A percentile compares a stretch with the other conserved stretches of the same genome.
phyloP scores from a whole-genome alignment of 257 asterid species.

The Jacaranda mimosifolia region DNA sequence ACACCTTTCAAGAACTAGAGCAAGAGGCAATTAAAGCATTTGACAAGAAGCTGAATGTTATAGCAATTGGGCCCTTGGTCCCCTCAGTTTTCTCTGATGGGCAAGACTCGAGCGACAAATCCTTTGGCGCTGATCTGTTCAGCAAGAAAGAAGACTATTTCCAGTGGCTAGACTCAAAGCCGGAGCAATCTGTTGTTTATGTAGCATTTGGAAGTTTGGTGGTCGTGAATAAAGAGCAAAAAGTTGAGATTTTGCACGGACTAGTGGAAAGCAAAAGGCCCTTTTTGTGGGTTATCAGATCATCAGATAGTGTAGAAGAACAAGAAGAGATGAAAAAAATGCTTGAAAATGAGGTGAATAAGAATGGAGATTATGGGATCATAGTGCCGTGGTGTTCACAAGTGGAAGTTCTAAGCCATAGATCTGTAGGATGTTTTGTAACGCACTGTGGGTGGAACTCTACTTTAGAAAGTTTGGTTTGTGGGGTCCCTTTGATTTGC shows the following conservation, averaged over 20 bases:
- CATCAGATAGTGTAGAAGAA: slow-evolving; percentile 36
- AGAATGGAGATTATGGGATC: slow-evolving; percentile 46
- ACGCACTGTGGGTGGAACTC: slow-evolving; percentile 87
- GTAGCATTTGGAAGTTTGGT: slow-evolving; percentile 66
- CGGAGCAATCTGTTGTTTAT: slow-evolving; percentile 55
- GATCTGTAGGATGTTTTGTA: slow-evolving; percentile 60
- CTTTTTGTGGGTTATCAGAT: slow-evolving; percentile 57
- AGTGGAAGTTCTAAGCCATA: slow-evolving; percentile 56
- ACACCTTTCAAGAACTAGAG: slow-evolving; percentile 64
- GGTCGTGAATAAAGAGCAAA: slow-evolving; percentile 48
- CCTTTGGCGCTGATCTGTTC: slow-evolving; percentile 59
- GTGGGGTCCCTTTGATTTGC: slow-evolving; percentile 63
- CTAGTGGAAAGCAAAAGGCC: slow-evolving; percentile 45
- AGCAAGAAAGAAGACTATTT: slow-evolving; percentile 39
- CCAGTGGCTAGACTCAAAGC: slow-evolving; percentile 55
- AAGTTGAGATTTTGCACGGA: slow-evolving; percentile 55
- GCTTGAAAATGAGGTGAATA: slow-evolving; percentile 15
- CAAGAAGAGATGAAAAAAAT: slow-evolving; percentile 38
- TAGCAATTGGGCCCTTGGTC: slow-evolving; percentile 63
- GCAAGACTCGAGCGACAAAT: slow-evolving; percentile 44
- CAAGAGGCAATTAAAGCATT: slow-evolving; percentile 40
- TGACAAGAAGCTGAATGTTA: slow-evolving; percentile 33
- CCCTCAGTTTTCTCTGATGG: slow-evolving; percentile 56
- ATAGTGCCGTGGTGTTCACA: slow-evolving; percentile 72
- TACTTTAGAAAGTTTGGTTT: slow-evolving; percentile 53